Conservation (phyloP, 139 green algal genomes). For the Zygnema cylindricum region DNA sequence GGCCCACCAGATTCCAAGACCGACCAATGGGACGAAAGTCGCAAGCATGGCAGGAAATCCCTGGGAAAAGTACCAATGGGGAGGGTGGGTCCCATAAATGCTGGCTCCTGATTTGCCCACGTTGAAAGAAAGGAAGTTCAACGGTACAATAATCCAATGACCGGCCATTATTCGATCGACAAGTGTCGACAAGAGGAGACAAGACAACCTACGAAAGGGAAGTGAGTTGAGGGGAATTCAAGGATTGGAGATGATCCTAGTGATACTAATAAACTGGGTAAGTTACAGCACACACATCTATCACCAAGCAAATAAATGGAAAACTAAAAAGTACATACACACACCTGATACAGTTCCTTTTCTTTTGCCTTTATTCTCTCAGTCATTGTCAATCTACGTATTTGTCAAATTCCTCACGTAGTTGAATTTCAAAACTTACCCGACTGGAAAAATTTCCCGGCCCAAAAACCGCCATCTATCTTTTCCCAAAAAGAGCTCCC, state of each 20-base stretch:
- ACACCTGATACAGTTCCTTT: neutral
- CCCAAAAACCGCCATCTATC: constrained; percentile 30
- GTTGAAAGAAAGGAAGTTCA: constrained; percentile 78
- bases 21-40: constrained; percentile 27
- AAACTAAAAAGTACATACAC: neutral
- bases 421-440: constrained; percentile 23
- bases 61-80: constrained; percentile 74
- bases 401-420: neutral
- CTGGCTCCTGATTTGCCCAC: constrained; percentile 66
- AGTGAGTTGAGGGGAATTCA: neutral
- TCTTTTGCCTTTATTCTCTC: neutral
- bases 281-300: neutral
- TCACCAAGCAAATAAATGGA: neutral
- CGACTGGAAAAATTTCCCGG: constrained; percentile 2
- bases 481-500: constrained; percentile 3
- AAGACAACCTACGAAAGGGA: neutral
- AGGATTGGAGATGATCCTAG: neutral
- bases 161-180: constrained; percentile 54
- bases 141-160: constrained; percentile 24
- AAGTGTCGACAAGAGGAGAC: constrained; percentile 1
- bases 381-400: neutral
- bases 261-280: neutral
- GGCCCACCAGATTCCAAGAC: constrained; percentile 41
- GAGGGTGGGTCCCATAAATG: constrained; percentile 74
- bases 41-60: constrained; percentile 45